These are phyloP conservation scores for Microcyclospora tardicrescens DNA, from an alignment of 2,329 filamentous ascomycete genomes.

Conservation along the genomic window DNA sequence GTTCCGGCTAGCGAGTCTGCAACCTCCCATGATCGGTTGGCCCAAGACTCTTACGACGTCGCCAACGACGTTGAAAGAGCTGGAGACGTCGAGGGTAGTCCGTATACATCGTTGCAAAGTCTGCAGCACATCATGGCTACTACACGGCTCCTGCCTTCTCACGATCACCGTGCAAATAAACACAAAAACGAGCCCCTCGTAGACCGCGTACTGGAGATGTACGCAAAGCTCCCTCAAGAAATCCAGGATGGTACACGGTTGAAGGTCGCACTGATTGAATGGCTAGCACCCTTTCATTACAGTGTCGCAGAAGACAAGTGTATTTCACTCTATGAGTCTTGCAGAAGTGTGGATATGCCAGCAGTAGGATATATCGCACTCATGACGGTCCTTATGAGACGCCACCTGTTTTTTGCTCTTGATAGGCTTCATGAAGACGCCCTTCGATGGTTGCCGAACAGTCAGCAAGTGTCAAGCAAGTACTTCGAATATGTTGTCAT, in stretches of 20 bases:
- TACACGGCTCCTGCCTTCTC: neutral
- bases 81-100: too few relatives aligned
- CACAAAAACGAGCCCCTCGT: neutral
- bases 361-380: conserved; percentile 12
- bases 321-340: conserved; percentile 13
- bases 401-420: conserved; percentile 6
- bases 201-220: conserved; percentile 24
- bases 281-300: conserved; percentile 9
- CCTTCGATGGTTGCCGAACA: conserved; percentile 13
- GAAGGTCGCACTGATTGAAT: conserved; percentile 15
- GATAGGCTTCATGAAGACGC: conserved; percentile 15
- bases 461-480: conserved; percentile 10
- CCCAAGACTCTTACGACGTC: too few relatives aligned
- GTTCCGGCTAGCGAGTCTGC: too few relatives aligned
- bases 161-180: too few relatives aligned
- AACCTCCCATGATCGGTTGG: too few relatives aligned
- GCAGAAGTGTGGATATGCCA: conserved; percentile 10
- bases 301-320: conserved; percentile 11
- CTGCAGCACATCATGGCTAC: conserved; percentile 2
- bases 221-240: conserved; percentile 16
- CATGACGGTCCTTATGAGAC: conserved; percentile 9
- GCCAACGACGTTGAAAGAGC: too few relatives aligned
- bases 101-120: neutral
- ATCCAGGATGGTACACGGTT: conserved; percentile 11
- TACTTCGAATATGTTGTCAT: conserved; percentile 11